Percentiles rank a stretch among this genome's conserved stretches.
These are phyloP conservation scores for Eimeria falciformis DNA, from an alignment of 169 alveolate species.

Conservation along the genomic window DNA sequence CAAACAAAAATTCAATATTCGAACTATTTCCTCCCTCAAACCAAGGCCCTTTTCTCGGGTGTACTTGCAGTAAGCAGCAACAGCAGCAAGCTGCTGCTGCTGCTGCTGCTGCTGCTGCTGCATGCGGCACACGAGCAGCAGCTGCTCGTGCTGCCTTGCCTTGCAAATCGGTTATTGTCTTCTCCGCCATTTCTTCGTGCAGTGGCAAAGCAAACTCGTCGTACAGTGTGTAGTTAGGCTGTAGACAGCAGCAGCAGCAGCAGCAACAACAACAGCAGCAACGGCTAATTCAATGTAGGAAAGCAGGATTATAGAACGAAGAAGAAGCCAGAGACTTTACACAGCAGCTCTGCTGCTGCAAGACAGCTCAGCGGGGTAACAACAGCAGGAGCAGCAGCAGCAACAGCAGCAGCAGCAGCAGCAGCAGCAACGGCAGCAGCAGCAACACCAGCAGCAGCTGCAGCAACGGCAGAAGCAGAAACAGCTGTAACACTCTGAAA, in stretches of 20 bases:
- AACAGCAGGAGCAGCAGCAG: neutral
- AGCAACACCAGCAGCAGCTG: neutral
- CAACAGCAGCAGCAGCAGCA: conserved; percentile 6
- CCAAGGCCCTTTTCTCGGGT: neutral
- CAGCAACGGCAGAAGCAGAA: neutral
- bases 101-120: conserved; percentile 32
- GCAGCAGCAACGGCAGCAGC: neutral
- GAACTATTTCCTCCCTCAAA: neutral
- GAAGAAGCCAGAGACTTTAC: no score
- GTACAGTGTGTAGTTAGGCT: neutral
- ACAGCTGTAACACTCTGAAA: neutral
- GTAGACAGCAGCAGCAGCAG: neutral
- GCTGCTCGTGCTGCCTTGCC: neutral
- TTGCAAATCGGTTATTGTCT: neutral
- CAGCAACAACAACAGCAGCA: neutral
- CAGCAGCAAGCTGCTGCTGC: conserved; percentile 25
- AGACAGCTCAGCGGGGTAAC: neutral
- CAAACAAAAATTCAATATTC: neutral
- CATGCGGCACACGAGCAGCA: conserved; percentile 13
- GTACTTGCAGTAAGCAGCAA: neutral
- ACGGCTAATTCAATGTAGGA: no score
- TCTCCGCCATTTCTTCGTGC: neutral
- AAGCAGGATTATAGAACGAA: no score
- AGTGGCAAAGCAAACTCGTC: neutral
- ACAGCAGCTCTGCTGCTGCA: neutral